phyloP scores from a whole-genome alignment of 1,284 basidiomycete species.

The Irpex sp. region DNA sequence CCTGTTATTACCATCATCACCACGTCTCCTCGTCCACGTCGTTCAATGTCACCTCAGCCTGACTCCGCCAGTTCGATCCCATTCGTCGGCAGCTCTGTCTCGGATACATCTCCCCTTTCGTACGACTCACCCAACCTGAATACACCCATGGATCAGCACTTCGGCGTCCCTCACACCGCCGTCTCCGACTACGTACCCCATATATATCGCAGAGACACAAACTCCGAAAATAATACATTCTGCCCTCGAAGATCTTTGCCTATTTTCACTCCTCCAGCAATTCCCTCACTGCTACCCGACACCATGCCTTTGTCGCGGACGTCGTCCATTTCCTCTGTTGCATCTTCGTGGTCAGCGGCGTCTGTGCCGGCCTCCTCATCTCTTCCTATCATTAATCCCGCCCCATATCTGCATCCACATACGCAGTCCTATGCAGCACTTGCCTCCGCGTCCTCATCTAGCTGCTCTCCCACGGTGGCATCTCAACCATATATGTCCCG shows the following conservation, averaged over 20 bases:
- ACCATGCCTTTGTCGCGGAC: not conserved
- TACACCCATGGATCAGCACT: not conserved
- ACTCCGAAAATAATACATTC: not conserved
- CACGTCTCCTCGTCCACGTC: not conserved
- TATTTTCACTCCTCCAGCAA: not conserved
- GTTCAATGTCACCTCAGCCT: not conserved
- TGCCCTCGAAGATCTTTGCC: not conserved
- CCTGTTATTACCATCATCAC: not conserved
- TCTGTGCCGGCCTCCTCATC: slow-evolving; percentile 7
- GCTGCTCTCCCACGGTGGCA: slow-evolving; percentile 22
- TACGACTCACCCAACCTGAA: too few species aligned
- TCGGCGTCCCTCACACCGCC: not conserved
- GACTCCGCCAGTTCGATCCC: too few species aligned
- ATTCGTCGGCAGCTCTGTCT: not conserved
- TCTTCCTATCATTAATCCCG: slow-evolving; percentile 12
- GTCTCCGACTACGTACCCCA: not conserved
- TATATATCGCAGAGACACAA: not conserved
- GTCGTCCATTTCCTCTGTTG: slow-evolving; percentile 3
- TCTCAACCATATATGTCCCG: not conserved
- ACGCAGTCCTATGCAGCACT: not conserved
- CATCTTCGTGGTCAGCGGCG: not conserved
- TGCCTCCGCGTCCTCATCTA: slow-evolving; percentile 11
- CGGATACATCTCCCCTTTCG: not conserved
- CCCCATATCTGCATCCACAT: not conserved
- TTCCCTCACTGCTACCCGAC: not conserved